Base-by-base conservation (phyloP, 2,329 filamentous ascomycete genomes). In the Apiospora pterosperma region DNA sequence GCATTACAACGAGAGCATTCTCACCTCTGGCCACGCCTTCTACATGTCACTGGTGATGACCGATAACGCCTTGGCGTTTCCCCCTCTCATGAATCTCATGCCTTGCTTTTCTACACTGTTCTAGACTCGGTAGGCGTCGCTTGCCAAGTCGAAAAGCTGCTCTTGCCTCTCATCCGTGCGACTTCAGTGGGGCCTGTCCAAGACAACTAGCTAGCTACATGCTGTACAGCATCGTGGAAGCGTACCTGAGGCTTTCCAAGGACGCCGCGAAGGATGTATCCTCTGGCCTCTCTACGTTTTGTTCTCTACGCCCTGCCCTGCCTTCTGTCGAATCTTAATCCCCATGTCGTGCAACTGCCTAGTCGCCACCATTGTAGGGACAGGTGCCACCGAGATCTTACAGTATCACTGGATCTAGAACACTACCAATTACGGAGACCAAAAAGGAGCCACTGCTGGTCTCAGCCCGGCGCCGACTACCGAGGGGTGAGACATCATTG, bases 381-480 rank as follows among this genome's bases (percentile, higher is more conserved):
- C 48, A 55, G 48, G 58, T 39, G 34, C 23, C 34, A 60, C 34
- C 34, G 21, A 38, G 58, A 60, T 60, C 36, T 60, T 19, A 25
- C 58, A 8, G 58, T 60, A 39, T 19, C n/a, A 60, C 58, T 38
- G 38, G 58, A 60, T 60, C 58, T 39, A 39, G 34, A 60, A 60
- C 58, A 38, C 11, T 60, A 39, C 58, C 58, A 39, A 39, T 60
- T 23, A 39, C 34, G 58, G 58, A 60, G 58, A n/a, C 12, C 58
- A 7, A 55, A 55, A 55, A 8, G 28, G 28, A 12, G 48, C 28
- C 48, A 55, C 23, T 39, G 34, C 21, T 36, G 36, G 58, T 60
- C 58, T 60, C 58, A 39, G 34, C 23, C 34, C 34, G 34, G 34
- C 34, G 58, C 58, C 58, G 58, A 60, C 58, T 60, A 39, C 58